Evolutionary conservation across 2,329 filamentous ascomycete species (phyloP), one percentile per base, ranked within the genome.

Genomic region (Fusarium abutilonis): DNA sequence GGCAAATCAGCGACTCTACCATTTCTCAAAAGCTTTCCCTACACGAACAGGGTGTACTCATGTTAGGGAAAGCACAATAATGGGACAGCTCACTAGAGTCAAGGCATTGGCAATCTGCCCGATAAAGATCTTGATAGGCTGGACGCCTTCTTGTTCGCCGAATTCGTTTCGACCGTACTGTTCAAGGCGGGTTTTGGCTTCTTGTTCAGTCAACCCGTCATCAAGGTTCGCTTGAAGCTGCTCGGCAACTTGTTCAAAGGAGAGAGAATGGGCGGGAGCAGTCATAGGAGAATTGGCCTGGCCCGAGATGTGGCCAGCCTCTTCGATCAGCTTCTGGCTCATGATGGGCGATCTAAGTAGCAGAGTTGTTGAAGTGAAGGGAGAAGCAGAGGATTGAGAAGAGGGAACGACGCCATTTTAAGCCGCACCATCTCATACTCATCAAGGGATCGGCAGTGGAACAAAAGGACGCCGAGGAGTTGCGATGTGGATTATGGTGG

Each of bases 71-170:
- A 41, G 50, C 46, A 31, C 9, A n/a, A 9, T 14, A 32, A 43
- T 64, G 46, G 34, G 26, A 15, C 17, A 48, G 63, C 73, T 70
- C 69, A 88, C 88, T 74, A 90, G 73, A 64, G 85, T 89, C 84
- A 90, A 85, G 13, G 87, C 87, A 73, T 90, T 90, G 56, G 86
- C 86, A 49, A 90, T 78, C 70, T 91, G 88, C 29, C 83, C 80
- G 44, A 89, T 77, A 19, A 91, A 75, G 58, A 90, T 90, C 70
- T 88, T 88, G 52, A 82, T 65, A 26, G 85, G 81, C 52, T 84
- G 83, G 19, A 90, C 87, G 9, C 84, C 83, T 49, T 82, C 78
- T 7, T 78, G 81, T 42, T 87, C 83, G 47, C 86, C 85, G 10
- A 91, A 81, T 56, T 89, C 83, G 64, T 91, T 91, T 14, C 77